Percentiles rank a stretch among this genome's conserved stretches.
These are phyloP conservation scores for Phytophthora pisi DNA, from an alignment of 352 stramenopile species.

Conservation along the genomic window DNA sequence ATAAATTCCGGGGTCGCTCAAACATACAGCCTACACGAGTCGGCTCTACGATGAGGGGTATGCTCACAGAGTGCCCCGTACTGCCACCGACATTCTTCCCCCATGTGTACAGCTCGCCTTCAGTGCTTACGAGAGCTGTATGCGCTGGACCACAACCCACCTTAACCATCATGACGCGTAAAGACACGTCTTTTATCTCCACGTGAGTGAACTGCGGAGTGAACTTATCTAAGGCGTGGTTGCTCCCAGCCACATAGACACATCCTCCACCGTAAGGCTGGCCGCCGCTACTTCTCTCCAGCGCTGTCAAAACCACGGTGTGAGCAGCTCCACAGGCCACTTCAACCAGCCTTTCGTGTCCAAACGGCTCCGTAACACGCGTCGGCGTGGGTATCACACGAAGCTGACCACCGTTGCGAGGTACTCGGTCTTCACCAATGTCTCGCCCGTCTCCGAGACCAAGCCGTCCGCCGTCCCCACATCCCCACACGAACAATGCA, in stretches of 20 bases:
- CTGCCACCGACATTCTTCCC: conserved; percentile 73
- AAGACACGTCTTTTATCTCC: conserved; percentile 22
- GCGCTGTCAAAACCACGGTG: conserved; percentile 55
- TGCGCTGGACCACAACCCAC: conserved; percentile 75
- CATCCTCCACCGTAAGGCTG: conserved; percentile 31
- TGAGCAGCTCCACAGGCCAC: conserved; percentile 74
- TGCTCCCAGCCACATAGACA: conserved; percentile 74
- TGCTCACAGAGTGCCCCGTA: conserved; percentile 53
- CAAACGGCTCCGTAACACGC: conserved; percentile 46
- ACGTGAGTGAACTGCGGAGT: conserved; percentile 57
- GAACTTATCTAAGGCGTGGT: conserved; percentile 66
- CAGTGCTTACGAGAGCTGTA: conserved; percentile 60
- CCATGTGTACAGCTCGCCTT: conserved; percentile 81
- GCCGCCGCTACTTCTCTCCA: conserved; percentile 18
- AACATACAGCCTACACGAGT: conserved; percentile 70
- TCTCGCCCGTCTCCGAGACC: conserved; percentile 71
- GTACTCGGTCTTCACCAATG: conserved; percentile 63
- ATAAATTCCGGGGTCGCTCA: conserved; percentile 60
- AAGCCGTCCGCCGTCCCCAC: conserved; percentile 71
- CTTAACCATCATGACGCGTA: conserved; percentile 34
- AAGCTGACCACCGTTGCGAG: conserved; percentile 60
- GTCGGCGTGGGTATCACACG: conserved; percentile 46
- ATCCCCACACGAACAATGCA: conserved; percentile 74
- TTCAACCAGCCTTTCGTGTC: conserved; percentile 55
- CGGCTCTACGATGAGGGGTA: conserved; percentile 43